Evolutionary conservation across 1,284 basidiomycete species (phyloP).

Genomic region (Microbotryomycetes sp.): DNA sequence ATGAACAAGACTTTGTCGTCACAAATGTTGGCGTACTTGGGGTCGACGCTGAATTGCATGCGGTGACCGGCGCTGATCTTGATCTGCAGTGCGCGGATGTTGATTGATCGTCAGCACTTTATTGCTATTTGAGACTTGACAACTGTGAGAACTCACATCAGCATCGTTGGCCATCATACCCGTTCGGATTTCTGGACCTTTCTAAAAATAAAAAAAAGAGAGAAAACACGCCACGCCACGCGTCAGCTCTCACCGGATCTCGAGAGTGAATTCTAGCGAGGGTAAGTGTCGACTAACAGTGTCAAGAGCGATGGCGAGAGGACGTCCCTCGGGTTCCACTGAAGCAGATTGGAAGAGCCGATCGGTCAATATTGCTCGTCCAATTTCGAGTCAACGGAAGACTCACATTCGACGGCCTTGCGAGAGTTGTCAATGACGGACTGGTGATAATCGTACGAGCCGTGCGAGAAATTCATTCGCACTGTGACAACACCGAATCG

Average conservation of each 20-base stretch:
- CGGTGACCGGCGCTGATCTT: slow-evolving; percentile 87
- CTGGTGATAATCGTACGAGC: slow-evolving; percentile 93
- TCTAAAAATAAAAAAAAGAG: slow-evolving; percentile 50
- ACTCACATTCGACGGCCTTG: slow-evolving; percentile 66
- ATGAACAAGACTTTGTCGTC: slow-evolving; percentile 79
- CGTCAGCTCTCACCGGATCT: not conserved
- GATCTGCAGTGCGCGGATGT: slow-evolving; percentile 48
- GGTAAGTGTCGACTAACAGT: slow-evolving; percentile 54
- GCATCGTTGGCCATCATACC: slow-evolving; percentile 80
- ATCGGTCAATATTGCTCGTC: slow-evolving; percentile 1
- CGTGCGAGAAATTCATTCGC: slow-evolving; percentile 98
- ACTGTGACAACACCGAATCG: slow-evolving; percentile 49
- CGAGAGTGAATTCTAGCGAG: slow-evolving; percentile 21
- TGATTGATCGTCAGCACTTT: not conserved
- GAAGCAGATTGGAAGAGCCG: slow-evolving; percentile 2
- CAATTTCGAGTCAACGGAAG: not conserved
- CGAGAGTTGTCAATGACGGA: slow-evolving; percentile 95
- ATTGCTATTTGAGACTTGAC: too few relatives aligned
- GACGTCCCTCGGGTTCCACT: slow-evolving; percentile 64
- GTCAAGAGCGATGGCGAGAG: slow-evolving; percentile 95
- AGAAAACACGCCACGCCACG: too few relatives aligned
- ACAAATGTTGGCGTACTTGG: slow-evolving; percentile 68
- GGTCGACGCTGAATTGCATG: slow-evolving; percentile 83
- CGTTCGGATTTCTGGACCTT: slow-evolving; percentile 99
- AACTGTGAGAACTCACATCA: slow-evolving; percentile 58